These are phyloP conservation scores for Pythium scleroteichum DNA, from an alignment of 352 stramenopile species.

Conservation along the genomic window DNA sequence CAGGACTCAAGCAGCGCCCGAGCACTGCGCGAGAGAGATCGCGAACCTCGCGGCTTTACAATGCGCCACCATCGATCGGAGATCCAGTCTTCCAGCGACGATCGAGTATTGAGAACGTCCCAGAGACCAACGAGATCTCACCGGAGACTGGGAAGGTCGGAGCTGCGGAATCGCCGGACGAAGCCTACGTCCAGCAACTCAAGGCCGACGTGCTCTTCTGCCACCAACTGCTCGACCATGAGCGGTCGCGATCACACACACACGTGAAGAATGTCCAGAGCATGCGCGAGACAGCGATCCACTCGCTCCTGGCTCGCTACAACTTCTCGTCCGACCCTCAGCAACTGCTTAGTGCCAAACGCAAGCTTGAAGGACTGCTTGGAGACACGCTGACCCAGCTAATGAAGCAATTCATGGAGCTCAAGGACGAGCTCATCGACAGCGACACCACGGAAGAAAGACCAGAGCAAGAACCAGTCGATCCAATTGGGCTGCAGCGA, in stretches of 20 bases:
- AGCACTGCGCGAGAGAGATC: conserved; percentile 49
- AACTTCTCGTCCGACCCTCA: conserved; percentile 47
- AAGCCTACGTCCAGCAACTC: conserved; percentile 56
- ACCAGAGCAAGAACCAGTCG: neutral
- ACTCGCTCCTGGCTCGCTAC: conserved; percentile 41
- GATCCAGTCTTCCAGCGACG: conserved; percentile 1
- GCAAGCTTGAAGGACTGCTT: conserved; percentile 21
- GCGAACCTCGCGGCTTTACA: conserved; percentile 5
- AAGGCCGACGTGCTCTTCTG: conserved; percentile 57
- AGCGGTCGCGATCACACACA: conserved; percentile 29
- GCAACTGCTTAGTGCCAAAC: conserved; percentile 35
- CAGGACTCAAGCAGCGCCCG: conserved; percentile 40
- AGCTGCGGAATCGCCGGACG: conserved; percentile 21
- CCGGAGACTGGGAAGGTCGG: neutral
- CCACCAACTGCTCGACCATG: conserved; percentile 26
- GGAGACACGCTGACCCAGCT: conserved; percentile 11
- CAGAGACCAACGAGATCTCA: conserved; percentile 2
- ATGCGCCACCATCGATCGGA: neutral
- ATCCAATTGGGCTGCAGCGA: neutral
- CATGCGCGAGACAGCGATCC: conserved; percentile 45
- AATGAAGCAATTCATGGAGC: conserved; percentile 19
- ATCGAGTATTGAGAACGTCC: neutral
- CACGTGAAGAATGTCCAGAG: conserved; percentile 64
- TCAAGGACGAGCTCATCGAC: conserved; percentile 9
- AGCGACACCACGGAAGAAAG: conserved; percentile 3